Evolutionary conservation across 495 filamentous ascomycete species (phyloP), one percentile per base, ranked within the genome.

Genomic region (Venustampulla echinocandica): DNA sequence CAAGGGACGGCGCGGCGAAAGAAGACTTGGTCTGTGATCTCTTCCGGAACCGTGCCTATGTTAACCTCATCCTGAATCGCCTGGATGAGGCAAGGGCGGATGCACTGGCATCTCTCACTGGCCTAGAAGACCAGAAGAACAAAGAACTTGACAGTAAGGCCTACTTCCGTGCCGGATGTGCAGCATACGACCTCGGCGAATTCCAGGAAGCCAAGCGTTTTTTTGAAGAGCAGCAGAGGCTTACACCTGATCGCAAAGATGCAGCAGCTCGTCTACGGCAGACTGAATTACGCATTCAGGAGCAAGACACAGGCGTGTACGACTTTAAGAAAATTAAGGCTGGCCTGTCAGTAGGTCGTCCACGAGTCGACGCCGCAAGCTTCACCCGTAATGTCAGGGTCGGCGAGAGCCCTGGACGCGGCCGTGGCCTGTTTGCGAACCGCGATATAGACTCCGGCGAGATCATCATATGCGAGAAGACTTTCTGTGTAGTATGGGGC

Each of bases 381-480:
- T 77, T 65, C 46, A 54, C 67, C 34, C 51, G 53, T 19, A 49
- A 61, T 10, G 55, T 62, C 3, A 50, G 22, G 4, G 38, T 67
- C 17, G 52, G 43, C 18, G 42, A 48, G 36, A 55, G 56, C 14
- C 24, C 36, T 17, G 43, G 49, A 22, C 43, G 36, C 9, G 49
- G 75, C 7, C 60, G 66, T 14, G 73, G 73, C 3, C 50, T 76
- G 1, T 79, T 75, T 44, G 66, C 70, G 0, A 74, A 69, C n/a
- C 52, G 61, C 18, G 62, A 49, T 9, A 67, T 80, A 36, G 59
- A 65, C 39, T 64, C 64, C 0, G 76, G 75, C 0, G 74, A 77
- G 7, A 61, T 79, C 9, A 54, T 79, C 1, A 44, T 77, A n/a
- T 73, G 67, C 36, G 74, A 79, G 49, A 79, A 78, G 46, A 68